Evolutionary conservation across 106 monocot genomes (phyloP), one percentile per base, ranked within the genome.

Genomic region (Dendrobium officinale): DNA sequence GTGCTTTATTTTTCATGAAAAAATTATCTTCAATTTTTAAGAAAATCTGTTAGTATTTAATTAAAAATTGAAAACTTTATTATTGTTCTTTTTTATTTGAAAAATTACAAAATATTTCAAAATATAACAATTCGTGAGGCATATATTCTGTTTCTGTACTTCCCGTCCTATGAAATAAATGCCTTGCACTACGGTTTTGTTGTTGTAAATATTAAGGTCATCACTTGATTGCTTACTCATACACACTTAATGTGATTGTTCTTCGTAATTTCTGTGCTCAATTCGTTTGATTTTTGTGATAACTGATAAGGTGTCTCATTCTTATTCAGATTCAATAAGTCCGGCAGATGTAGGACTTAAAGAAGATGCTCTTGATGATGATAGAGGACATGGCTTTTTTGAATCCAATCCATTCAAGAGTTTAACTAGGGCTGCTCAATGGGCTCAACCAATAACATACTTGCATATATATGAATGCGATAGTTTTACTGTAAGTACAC

Each of bases 371-470:
- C 45, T 84, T 7, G 94, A 90, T 40, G 94, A 97, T 87, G 94
- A 92, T 29, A 86, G 91, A 75, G 97, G 97, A 40, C 87, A 86
- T 94, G 97, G 97, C 2, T 91, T 90, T 82, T 97, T 98, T 79
- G 92, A 89, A n/a, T 86, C 85, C 42, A 83, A 74, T 74, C 22
- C 84, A 2, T 87, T 84, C 27, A 89, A 82, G 77, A 81, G 84
- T 85, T 86, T 90, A 77, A 54, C 76, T 18, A 91, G 96, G 77
- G 20, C 83, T 31, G 86, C 88, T 85, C 83, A 89, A 42, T 98
- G 97, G 97, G 82, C 94, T 81, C 92, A 89, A 77, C 94, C 97
- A 66, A 94, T 98, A 55, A 92, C 91, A 44, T 98, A 98, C 66
- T 83, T 98, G 85, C 88, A 92, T 73, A 88, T 98, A 77, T 86